Conservation (phyloP, 225 moss, liverwort and hornwort species). For the Ulota crispa region DNA sequence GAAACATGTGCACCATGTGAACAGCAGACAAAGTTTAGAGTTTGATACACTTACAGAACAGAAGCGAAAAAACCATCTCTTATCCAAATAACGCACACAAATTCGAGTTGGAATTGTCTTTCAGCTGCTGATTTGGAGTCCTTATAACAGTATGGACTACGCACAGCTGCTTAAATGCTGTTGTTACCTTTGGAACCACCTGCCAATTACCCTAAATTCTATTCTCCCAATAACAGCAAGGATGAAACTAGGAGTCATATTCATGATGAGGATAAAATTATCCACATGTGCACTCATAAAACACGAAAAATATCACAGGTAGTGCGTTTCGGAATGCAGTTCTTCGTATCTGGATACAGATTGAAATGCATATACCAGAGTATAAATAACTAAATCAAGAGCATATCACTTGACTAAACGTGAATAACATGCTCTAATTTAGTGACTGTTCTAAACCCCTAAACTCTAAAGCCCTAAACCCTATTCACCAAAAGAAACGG, state of each 20-base stretch:
- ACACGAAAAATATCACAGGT: background rate
- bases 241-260: background rate
- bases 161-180: background rate
- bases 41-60: background rate
- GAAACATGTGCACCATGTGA: background rate
- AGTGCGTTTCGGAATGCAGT: slow-evolving; percentile 5
- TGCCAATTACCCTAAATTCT: background rate
- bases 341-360: slow-evolving; percentile 11
- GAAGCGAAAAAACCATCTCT: background rate
- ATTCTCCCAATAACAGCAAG: background rate
- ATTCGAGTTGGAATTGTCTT: background rate
- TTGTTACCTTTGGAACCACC: background rate
- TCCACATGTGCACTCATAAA: background rate
- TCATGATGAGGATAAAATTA: background rate
- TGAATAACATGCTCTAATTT: slow-evolving; percentile 5
- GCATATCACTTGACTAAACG: slow-evolving; percentile 3
- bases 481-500: background rate
- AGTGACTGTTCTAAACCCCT: slow-evolving; percentile 1
- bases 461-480: background rate
- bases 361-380: background rate
- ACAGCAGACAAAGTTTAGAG: background rate
- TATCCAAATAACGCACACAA: background rate
- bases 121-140: background rate
- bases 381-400: slow-evolving; percentile 2
- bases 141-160: too few species aligned